Percentiles rank a stretch among this genome's conserved stretches.
Conservation (phyloP, 768 basidiomycete genomes). For the Mycena polygramma region DNA sequence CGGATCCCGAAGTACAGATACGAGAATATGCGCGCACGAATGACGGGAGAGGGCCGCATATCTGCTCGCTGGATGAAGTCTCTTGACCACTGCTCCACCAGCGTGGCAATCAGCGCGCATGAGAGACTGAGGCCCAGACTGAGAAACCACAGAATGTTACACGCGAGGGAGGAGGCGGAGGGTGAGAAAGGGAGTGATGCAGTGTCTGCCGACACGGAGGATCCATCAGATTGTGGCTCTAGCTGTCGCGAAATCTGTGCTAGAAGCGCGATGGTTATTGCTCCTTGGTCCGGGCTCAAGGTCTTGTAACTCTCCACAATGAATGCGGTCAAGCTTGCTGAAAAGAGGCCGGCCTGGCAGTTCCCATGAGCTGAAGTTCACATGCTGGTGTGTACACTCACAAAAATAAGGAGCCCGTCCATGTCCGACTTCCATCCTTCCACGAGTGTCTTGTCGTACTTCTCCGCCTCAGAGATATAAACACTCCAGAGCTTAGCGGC, state of each 20-base stretch:
- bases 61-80: slow-evolving; percentile 7
- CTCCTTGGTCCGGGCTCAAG: neutral
- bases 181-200: neutral
- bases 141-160: slow-evolving; percentile 16
- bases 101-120: slow-evolving; percentile 21
- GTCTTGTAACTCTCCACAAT: neutral
- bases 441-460: no score
- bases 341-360: slow-evolving; percentile 20
- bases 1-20: slow-evolving; percentile 17
- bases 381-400: no score
- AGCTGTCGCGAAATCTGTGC: slow-evolving; percentile 7
- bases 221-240: neutral
- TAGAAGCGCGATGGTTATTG: neutral
- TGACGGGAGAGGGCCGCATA: no score
- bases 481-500: no score
- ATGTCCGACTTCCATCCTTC: no score
- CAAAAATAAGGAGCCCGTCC: no score
- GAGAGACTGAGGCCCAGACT: slow-evolving; percentile 12
- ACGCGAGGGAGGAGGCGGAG: slow-evolving; percentile 2
- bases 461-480: no score
- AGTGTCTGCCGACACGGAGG: neutral
- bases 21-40: slow-evolving; percentile 8
- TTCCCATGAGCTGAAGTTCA: no score
- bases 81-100: slow-evolving; percentile 24
- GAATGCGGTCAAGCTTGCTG: slow-evolving; percentile 15